Evolutionary conservation across 345 rosid species (phyloP), one percentile per base, ranked within the genome.

Genomic region (Fremontodendron californicum): DNA sequence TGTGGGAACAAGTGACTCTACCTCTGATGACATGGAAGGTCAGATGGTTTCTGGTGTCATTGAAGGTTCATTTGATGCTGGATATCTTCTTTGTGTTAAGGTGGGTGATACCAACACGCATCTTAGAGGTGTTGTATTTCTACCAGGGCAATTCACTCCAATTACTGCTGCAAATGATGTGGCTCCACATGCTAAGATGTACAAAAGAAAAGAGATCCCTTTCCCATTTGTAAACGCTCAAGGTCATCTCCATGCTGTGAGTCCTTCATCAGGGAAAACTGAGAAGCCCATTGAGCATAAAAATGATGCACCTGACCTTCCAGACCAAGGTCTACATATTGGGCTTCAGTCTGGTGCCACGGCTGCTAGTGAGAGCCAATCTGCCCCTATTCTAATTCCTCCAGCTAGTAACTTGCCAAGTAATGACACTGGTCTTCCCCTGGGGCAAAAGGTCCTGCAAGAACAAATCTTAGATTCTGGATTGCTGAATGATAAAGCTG

Each of bases 131-230:
- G 61, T 90, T 21, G 86, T 84, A 33, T 92, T 89, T 74, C 54
- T 76, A 49, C 91, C 88, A 0, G 88, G 86, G 27, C 82, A 40
- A 76, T 81, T 82, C 40, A 54, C 37, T 73, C 93, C 91, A 0
- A 27, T 92, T 39, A 86, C 92, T 51, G 76, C 86, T 29, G 85
- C 79, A 69, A 89, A 86, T 82, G 97, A 92, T 75, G 81, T 92
- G 68, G 94, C 97, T 81, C 97, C 94, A n/a, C 71, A 57, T 71
- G 92, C 67, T 61, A 85, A 78, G 77, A 90, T 90, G 94, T 76
- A 80, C 58, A 45, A 3, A 80, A 87, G 87, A 66, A 76, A 82
- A 60, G 89, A 83, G 5, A 82, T 81, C 55, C 85, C 81, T n/a
- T 21, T 87, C 73, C 89, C 94, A 6, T 82, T 64, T 67, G 51